Evolutionary conservation across 768 basidiomycete species (phyloP), one percentile per base, ranked within the genome.

Genomic region (Lactarius vividus): DNA sequence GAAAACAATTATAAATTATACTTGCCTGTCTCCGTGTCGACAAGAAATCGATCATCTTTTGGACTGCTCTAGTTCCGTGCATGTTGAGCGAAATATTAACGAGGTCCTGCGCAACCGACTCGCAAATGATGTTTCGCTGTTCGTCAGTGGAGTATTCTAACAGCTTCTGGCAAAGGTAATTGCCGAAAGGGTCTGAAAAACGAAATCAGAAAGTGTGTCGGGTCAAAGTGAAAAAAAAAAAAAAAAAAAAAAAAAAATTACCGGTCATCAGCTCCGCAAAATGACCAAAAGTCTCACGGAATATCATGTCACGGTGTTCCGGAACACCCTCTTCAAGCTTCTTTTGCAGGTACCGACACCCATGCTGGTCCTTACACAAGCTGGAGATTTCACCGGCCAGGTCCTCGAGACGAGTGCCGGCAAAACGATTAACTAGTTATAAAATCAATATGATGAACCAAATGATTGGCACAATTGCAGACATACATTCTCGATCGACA

Each of bases 11-110:
- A 71, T 68, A 69, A 74, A 73, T 62, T 57, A 66, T 69, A 85
- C 88, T 84, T 80, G 82, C 92, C 91, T 95, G 94, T 74, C 97
- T 82, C 72, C 92, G 88, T 61, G 93, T 94, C 26, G 96, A 96
- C 74, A 99, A 79, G 82, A 97, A 98, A 77, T 99, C 97, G 69
- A 99, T 97, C 96, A 98, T 98, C 82, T 98, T 98, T 81, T 99
- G 97, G 65, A 98, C 97, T 31, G 97, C 97, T 67, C 97, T 88
- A 37, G 97, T 99, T 37, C 97, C 97, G 77, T 99, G 97, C 97
- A 99, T 99, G 79, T 99, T 99, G 69, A 99, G 82, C 39, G 95
- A 97, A 74, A 99, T 98, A 75, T 90, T 94, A 73, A 99, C 97
- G 58, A 99, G 84, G 72, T 99, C 97, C 73, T 95, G 92, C 39